Evolutionary conservation across 1,284 basidiomycete species (phyloP), one percentile per base, ranked within the genome.

Genomic region (Irpex sp.): DNA sequence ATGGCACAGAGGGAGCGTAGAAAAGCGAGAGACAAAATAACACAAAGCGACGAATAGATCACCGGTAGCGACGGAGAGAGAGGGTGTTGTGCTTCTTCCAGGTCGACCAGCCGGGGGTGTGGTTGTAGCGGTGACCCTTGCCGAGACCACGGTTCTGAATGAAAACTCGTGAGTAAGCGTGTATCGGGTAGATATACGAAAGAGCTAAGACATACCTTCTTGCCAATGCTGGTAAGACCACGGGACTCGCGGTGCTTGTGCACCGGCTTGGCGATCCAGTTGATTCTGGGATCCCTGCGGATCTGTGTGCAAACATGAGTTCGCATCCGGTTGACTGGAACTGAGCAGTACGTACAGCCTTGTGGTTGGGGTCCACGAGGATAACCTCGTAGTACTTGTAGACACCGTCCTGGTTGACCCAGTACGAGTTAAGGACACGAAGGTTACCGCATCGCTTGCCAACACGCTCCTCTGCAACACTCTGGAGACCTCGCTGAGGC

Each of bases 301-400:
- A 98, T 90, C 91, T 93, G 68, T 57, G 7, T 21, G 7, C 49
- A 51, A 51, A 51, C 2, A 51, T 51, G 7, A 51, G 17, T 17
- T 6, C 3, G 17, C 19, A 4, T 6, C 13, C 49, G 1, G 4
- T 19, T 51, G 11, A 8, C 49, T 17, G 17, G 17, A 4, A n/a
- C 17, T n/a, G 7, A 3, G 19, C 13, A 9, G 26, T 1, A 80
- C 94, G 74, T 76, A 96, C 93, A 68, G 92, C 94, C 78, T 95
- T 96, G 83, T 96, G 93, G 74, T 78, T 88, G 65, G 94, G 95
- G 76, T 99, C 97, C 65, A 99, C 96, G 70, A 97, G 88, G 77
- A 99, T 99, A 73, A 99, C 95, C 79, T 99, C 97, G 82, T 91
- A 99, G 85, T 97, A 99, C 80, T 98, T 98, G 90, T 98, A 98